Conservation (phyloP, 768 basidiomycete genomes). For the Amanita rubescens region DNA sequence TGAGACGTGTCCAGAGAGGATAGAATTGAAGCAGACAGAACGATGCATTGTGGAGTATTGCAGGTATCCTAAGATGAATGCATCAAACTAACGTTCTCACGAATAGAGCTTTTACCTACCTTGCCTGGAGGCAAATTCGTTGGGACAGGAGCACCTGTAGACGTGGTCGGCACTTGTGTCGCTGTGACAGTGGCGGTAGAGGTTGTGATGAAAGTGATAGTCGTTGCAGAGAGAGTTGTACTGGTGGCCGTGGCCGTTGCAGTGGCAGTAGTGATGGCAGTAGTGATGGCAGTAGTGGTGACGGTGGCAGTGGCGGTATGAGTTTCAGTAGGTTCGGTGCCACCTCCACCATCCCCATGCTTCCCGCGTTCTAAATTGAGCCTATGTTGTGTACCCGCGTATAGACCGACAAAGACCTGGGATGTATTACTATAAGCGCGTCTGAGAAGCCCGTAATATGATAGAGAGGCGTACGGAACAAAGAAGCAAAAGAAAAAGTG, state of each 20-base stretch:
- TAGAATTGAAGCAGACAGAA: conserved; percentile 76
- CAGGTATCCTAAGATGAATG: conserved; percentile 48
- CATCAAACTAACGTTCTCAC: neutral
- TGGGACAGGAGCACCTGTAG: conserved; percentile 40
- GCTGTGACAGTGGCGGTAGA: conserved; percentile 19
- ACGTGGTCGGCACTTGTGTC: conserved; percentile 22
- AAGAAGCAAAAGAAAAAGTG: conserved; percentile 72
- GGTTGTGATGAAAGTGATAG: conserved; percentile 28
- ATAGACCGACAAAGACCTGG: conserved; percentile 85
- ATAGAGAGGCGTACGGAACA: conserved; percentile 45
- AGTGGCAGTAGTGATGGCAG: conserved; percentile 23
- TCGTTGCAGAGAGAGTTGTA: conserved; percentile 24
- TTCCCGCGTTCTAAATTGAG: conserved; percentile 46
- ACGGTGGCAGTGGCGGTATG: conserved; percentile 33
- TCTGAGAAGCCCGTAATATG: neutral
- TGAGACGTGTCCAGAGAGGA: conserved; percentile 70
- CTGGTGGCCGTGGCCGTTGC: conserved; percentile 20
- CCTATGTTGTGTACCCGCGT: conserved; percentile 81
- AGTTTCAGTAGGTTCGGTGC: conserved; percentile 8
- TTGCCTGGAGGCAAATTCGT: conserved; percentile 44
- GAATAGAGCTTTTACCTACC: conserved; percentile 23
- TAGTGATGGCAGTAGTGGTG: conserved; percentile 31
- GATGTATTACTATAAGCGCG: neutral
- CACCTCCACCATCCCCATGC: conserved; percentile 18
- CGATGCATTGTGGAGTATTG: conserved; percentile 71